Base-by-base conservation (phyloP, 2,329 filamentous ascomycete genomes). In the Atkinsonella hypoxylon region DNA sequence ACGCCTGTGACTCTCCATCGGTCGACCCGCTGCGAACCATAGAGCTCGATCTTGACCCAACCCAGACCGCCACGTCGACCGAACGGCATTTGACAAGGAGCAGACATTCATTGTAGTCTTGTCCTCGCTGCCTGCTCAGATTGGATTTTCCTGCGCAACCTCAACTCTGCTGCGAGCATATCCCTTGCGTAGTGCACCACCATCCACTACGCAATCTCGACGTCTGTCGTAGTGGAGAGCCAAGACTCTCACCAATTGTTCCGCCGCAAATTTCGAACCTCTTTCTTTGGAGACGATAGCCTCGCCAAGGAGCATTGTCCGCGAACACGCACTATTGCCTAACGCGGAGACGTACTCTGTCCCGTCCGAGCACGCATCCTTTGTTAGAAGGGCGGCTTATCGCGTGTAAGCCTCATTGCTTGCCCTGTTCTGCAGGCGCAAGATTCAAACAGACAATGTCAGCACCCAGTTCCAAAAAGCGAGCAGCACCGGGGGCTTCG, bases 401-500 rank as follows among this genome's bases (percentile, higher is more conserved):
- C 36, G 31, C 46, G 31, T 40, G 34, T 20, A 30, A 12, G 34
- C 26, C 40, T 26, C 32, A 12, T 38, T 32, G 18, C 18, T 26
- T 38, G 9, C 22, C 6, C 15, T 38, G 11, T 8, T 20, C 9
- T 13, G 22, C 20, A 38, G 42, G 44, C 48, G 18, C 50, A 38
- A 12, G 49, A 47, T 22, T 45, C 50, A 47, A 48, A 40, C 22
- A 41, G 51, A 54, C 54, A 18, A 77, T 77, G 74, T 72, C 77
- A 51, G 61, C 68, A 32, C 67, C 70, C 44, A 78, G 78, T 55
- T 65, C 76, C 18, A 70, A 86, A 67, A 93, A 93, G 72, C 78
- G 87, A 65, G 74, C 84, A 58, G 86, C 87, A 45, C 83, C 87
- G 51, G 86, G 84, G 63, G 72, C 82, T 54, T 76, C 80, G 38